phyloP scores from a whole-genome alignment of 1,284 basidiomycete genomes.

The Cutaneotrichosporon sp. region DNA sequence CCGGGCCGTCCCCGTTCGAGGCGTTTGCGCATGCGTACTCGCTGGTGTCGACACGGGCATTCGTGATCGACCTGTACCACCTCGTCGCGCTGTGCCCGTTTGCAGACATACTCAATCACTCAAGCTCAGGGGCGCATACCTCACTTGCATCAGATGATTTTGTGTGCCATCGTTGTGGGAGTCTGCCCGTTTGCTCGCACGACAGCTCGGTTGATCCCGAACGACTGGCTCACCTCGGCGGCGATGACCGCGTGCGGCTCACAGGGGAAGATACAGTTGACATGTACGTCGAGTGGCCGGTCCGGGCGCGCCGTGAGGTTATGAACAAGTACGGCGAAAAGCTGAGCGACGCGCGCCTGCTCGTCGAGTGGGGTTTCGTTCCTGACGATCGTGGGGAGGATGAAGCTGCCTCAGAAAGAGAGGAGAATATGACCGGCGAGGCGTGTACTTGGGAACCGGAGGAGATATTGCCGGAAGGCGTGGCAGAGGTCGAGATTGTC shows the following conservation, averaged over 20 bases:
- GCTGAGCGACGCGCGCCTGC: conserved; percentile 64
- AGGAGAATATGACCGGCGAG: conserved; percentile 16
- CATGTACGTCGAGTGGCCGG: conserved; percentile 36
- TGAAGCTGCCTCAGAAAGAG: neutral
- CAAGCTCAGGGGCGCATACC: conserved; percentile 21
- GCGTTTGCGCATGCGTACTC: conserved; percentile 68
- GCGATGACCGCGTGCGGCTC: conserved; percentile 7
- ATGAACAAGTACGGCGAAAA: conserved; percentile 78
- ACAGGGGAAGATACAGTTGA: conserved; percentile 38
- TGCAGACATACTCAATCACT: conserved; percentile 86
- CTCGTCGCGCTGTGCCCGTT: conserved; percentile 81
- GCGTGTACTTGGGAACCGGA: conserved; percentile 30
- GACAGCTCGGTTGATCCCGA: conserved; percentile 51
- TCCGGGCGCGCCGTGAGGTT: conserved; percentile 56
- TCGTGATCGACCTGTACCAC: conserved; percentile 80
- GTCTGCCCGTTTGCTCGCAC: conserved; percentile 65
- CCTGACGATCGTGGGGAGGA: conserved; percentile 4
- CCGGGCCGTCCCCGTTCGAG: conserved; percentile 45
- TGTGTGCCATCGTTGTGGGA: conserved; percentile 76
- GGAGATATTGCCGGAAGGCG: conserved; percentile 20
- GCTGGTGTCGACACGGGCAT: conserved; percentile 79
- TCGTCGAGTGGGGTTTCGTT: conserved; percentile 69
- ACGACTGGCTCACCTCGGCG: conserved; percentile 29
- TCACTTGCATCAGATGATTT: conserved; percentile 65
- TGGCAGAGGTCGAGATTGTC: conserved; percentile 7